Base-by-base conservation (phyloP, 2,329 filamentous ascomycete genomes). In the Penicillium sp. region DNA sequence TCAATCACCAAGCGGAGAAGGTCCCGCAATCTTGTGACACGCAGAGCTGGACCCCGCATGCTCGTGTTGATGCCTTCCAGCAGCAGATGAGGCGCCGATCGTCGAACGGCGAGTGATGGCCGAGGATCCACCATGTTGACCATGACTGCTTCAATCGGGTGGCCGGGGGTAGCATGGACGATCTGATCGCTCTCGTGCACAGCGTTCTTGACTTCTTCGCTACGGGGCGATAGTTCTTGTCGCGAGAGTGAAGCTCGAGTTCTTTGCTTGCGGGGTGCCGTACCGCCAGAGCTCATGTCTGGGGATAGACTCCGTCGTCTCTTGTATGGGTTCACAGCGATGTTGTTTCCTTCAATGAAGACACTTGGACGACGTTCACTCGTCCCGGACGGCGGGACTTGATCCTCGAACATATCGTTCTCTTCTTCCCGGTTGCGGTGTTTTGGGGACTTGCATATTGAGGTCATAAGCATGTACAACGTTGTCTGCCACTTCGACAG, bases 381-480 rank as follows among this genome's bases (percentile, higher is more conserved):
- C 8, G 49, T 49, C 12, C 59, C 55, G 25, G 59, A 48, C 10
- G 59, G 54, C 31, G 60, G 61, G 13, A 58, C 57, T 7, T 60
- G 54, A 8, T 60, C 55, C 13, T 64, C 61, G 15, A 68, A 57
- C 18, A 65, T 61, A 5, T 72, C 68, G 37, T 65, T 65, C 7
- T 73, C 70, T 13, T 63, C 49, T 23, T 69, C 73, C 31, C 73
- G 71, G 71, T 39, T 74, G 67, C 6, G 80, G 81, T 10, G 79
- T 81, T 54, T 85, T 81, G n/a, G 85, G 84, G 37, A 88, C 78
- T 58, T 85, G 81, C 82, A 88, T 86, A 61, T 88, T 84, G 68
- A 88, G 80, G 61, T 88, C 85, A 59, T 87, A 87, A 10, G 85
- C 85, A 66, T 88, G 83, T 8, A 88, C 84, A 15, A 88, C 84